Base-by-base conservation (phyloP, 495 filamentous ascomycete genomes). In the Tuber umbilicatum region DNA sequence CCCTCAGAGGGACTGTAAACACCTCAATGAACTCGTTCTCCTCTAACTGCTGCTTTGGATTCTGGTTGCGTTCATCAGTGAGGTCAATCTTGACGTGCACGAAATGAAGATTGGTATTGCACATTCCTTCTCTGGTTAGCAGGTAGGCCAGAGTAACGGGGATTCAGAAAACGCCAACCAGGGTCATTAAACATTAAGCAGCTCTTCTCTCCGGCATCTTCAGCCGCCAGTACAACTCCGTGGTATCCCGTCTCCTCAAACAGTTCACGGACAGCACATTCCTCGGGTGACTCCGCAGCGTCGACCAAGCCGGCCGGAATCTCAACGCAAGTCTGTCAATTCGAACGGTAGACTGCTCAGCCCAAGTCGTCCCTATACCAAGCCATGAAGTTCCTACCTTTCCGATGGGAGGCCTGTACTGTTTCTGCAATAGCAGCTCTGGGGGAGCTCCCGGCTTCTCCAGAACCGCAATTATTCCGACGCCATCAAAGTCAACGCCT, bases 231-330 rank as follows among this genome's bases (percentile, higher is more conserved):
- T 1, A 87, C 89, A 45, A 89, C 86, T 27, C 91, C 94, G 42
- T 93, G 88, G 82, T 95, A 97, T 7, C 95, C 95, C 0, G 95
- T 97, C 84, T 99, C 95, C 83, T 99, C 95, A 78, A 89, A 93
- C 75, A 99, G 86, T 81, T 97, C 94, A n/a, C 94, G 86, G 21
- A 97, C 86, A 12, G 94, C 94, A 72, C 91, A 91, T 75, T 91
- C 83, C 79, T 94, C 91, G 1, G 91, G 88, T 0, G 89, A 91
- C 83, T 97, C 94, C 41, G 88, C 89, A 12, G 89, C 90, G 84
- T 97, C 94, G 21, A 97, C 88, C 14, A 97, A 84, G 0, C 94
- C 94, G 5, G 94, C 94, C 0, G 94, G 94, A 2, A 96, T 86
- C 81, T 97, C 94, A 74, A 97, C 91, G 45, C 88, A 87, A 27